Evolutionary conservation across 768 basidiomycete species (phyloP).

Genomic region (Boletus rufocinnamomeus): DNA sequence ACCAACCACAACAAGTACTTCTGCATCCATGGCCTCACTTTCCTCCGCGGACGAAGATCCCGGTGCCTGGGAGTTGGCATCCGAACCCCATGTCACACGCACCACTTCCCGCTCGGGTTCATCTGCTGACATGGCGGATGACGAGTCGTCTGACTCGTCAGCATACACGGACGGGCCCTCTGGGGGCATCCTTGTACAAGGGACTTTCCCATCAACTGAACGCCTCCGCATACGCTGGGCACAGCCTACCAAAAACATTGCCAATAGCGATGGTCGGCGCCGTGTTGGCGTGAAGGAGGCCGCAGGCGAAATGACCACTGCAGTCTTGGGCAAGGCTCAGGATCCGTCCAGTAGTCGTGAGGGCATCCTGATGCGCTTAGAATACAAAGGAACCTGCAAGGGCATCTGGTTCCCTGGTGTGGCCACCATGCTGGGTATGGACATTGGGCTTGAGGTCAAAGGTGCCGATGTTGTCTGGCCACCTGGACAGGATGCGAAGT

Average conservation of each 20-base stretch:
- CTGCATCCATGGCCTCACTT: constrained; percentile 69
- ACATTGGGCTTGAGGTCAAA: constrained; percentile 67
- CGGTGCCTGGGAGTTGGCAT: constrained; percentile 71
- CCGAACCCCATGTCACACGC: constrained; percentile 75
- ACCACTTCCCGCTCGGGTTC: constrained; percentile 54
- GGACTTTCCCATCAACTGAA: constrained; percentile 77
- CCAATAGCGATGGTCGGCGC: constrained; percentile 55
- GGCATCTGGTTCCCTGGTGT: constrained; percentile 84
- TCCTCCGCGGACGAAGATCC: constrained; percentile 75
- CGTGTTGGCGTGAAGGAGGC: constrained; percentile 71
- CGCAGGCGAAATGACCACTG: constrained; percentile 66
- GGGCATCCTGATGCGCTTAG: constrained; percentile 63
- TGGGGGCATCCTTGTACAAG: constrained; percentile 69
- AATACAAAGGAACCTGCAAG: constrained; percentile 73
- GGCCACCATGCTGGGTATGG: constrained; percentile 78
- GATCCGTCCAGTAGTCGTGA: constrained; percentile 42
- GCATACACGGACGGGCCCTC: constrained; percentile 48
- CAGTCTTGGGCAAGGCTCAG: constrained; percentile 52
- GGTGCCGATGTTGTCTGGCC: constrained; percentile 72
- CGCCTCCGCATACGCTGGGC: constrained; percentile 80
- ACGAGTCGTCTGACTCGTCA: constrained; percentile 78
- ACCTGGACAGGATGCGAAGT: constrained; percentile 48
- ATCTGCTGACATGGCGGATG: constrained; percentile 74
- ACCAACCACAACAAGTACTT: constrained; percentile 49
- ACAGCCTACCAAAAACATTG: constrained; percentile 51